Percentiles rank a stretch among this genome's conserved stretches.
Conservation (phyloP, 225 moss, liverwort and hornwort species). For the Bryoerythrophyllum caledonicum region DNA sequence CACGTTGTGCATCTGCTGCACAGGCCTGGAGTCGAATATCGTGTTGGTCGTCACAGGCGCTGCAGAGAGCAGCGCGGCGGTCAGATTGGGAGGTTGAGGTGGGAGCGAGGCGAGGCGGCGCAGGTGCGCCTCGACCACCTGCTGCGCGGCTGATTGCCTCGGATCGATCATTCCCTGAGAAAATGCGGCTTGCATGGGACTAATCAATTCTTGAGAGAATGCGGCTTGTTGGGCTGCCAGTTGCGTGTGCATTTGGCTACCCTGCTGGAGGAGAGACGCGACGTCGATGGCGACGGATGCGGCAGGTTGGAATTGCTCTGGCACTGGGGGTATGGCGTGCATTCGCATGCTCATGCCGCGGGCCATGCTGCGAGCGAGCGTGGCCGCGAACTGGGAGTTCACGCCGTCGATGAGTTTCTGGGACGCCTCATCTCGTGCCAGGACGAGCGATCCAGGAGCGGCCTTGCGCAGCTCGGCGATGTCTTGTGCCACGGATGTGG, state of each 20-base stretch:
- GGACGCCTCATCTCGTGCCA: not conserved
- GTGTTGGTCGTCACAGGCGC: not conserved
- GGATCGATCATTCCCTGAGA: not conserved
- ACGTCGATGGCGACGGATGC: conserved; percentile 11
- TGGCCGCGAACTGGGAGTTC: not conserved
- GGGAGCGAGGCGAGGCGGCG: not conserved
- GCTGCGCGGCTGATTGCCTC: conserved; percentile 2
- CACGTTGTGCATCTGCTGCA: not conserved
- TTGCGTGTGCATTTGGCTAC: not conserved
- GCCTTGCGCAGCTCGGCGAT: conserved; percentile 1
- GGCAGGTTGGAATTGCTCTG: not conserved
- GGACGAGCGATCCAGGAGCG: not conserved
- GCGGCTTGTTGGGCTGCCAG: not conserved
- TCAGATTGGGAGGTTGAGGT: not conserved
- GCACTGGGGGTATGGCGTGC: not conserved
- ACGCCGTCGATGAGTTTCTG: not conserved
- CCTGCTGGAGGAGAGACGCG: conserved; percentile 1
- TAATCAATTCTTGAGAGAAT: not conserved
- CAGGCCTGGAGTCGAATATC: not conserved
- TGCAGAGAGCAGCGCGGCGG: not conserved
- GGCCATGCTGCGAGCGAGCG: conserved; percentile 7
- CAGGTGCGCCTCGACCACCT: conserved; percentile 11
- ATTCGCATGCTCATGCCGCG: conserved; percentile 7
- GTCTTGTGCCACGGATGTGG: not conserved
- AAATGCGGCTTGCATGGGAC: not conserved